Base-by-base conservation (phyloP, 192 early-diverging fungal genomes). In the Coemansia sp. region DNA sequence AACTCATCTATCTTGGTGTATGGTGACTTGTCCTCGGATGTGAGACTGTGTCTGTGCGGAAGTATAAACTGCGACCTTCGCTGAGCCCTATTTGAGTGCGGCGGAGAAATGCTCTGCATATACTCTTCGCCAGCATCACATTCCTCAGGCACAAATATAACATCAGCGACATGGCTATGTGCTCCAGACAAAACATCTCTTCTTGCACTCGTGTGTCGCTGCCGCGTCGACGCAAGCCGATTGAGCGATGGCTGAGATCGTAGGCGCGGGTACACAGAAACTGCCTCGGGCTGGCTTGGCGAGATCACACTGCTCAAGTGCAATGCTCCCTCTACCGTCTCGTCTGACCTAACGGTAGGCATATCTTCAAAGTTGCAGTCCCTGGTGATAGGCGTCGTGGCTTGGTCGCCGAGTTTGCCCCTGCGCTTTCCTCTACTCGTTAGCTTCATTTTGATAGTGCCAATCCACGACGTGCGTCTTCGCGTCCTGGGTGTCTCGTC, bases 221-320 rank as follows among this genome's bases (percentile, higher is more conserved):
- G 57, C n/a, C 57, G 31, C 17, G 57, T 31, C 14, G 51, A 38
- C 29, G 53, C 29, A 3, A 69, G 62, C 32, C 41, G 66, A 55
- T 70, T 46, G 7, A 70, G 78, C 36, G 74, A 73, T 3, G 78
- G 78, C 74, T 81, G 78, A 19, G 78, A 81, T 61, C 78, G 78
- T 12, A 81, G 65, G 6, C 74, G 74, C 37, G 78, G 78, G 34
- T 81, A 81, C 9, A 29, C 17, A n/a, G 64, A 34, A 4, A 38
- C 44, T 29, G 73, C 19, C 14, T 23, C 14, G 34, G 23, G 38
- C 17, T 41, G 23, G 5, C 37, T 57, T 58, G 59, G 25, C 15
- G 58, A 60, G 15, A 38, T 62, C n/a, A 19, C 27, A 1, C 38
- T 21, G 32, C 25, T 39, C 27, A 63, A 53, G 31, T 14, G 59